phyloP scores from a whole-genome alignment of 2,329 filamentous ascomycete genomes.

The Beauveria australis region DNA sequence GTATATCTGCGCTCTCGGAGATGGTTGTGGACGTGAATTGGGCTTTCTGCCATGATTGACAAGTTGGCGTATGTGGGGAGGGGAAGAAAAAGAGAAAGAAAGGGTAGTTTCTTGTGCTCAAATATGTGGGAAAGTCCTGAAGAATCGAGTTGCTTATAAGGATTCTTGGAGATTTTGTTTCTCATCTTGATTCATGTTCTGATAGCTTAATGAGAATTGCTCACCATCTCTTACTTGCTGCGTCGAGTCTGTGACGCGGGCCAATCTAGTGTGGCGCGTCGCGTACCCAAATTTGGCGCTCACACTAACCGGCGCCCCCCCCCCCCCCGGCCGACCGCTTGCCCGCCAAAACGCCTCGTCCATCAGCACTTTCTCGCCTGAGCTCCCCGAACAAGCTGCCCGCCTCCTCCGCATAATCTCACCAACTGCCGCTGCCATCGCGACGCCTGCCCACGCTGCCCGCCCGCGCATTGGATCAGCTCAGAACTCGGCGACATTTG shows the following conservation, averaged over 20 bases:
- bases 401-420: slow-evolving; percentile 7
- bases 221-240: background rate
- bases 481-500: background rate
- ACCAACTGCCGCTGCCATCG: slow-evolving; percentile 3
- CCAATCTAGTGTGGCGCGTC: slow-evolving; percentile 7
- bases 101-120: background rate
- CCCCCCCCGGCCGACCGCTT: background rate
- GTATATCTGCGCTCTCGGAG: background rate
- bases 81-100: background rate
- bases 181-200: no score
- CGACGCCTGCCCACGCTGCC: background rate
- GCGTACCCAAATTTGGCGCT: background rate
- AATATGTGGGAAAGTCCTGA: background rate
- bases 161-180: no score
- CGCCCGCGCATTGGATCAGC: background rate
- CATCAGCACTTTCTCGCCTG: slow-evolving; percentile 1
- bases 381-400: slow-evolving; percentile 1
- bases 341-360: background rate
- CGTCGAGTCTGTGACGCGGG: background rate
- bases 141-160: background rate
- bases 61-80: background rate
- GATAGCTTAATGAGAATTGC: background rate
- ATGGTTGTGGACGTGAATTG: background rate
- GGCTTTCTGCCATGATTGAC: background rate
- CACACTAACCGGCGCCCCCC: background rate